Conservation (phyloP, 768 basidiomycete genomes). For the Boletus tomentosulus region DNA sequence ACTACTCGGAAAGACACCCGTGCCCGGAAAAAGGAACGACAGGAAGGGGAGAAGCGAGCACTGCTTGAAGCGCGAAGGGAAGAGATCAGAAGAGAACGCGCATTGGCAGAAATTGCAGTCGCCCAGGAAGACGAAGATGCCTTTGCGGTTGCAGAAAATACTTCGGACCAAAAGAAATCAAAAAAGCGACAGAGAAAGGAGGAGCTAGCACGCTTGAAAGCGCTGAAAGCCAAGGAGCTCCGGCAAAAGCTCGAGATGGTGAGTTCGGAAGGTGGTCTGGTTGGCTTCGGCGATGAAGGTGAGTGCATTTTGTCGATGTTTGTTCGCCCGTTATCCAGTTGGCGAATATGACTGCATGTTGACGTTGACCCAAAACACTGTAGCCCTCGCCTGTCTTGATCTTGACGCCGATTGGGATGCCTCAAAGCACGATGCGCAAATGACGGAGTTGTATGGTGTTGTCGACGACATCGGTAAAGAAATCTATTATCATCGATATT, state of each 20-base stretch:
- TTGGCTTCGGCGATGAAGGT: conserved; percentile 26
- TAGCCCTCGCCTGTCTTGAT: conserved; percentile 68
- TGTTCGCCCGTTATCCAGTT: not conserved
- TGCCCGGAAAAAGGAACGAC: conserved; percentile 67
- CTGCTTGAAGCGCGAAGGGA: conserved; percentile 82
- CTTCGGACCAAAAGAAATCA: conserved; percentile 46
- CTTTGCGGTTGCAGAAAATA: conserved; percentile 42
- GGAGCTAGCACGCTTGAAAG: conserved; percentile 76
- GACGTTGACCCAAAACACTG: not conserved
- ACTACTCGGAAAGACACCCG: conserved; percentile 83
- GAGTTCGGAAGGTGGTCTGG: conserved; percentile 63
- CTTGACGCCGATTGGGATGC: conserved; percentile 95
- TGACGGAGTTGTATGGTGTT: conserved; percentile 67
- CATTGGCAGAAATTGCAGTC: conserved; percentile 58
- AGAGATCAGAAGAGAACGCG: conserved; percentile 70
- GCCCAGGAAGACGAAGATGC: conserved; percentile 47
- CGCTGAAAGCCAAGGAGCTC: conserved; percentile 82
- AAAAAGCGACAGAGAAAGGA: conserved; percentile 44
- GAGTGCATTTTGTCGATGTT: not conserved
- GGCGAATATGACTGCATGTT: no score
- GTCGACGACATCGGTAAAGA: conserved; percentile 38
- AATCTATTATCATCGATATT: not conserved
- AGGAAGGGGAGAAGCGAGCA: conserved; percentile 57
- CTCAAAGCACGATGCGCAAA: conserved; percentile 75
- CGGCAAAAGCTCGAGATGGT: conserved; percentile 71